These are phyloP conservation scores for Neurospora sp. DNA, from an alignment of 495 filamentous ascomycete genomes.

Conservation along the genomic window DNA sequence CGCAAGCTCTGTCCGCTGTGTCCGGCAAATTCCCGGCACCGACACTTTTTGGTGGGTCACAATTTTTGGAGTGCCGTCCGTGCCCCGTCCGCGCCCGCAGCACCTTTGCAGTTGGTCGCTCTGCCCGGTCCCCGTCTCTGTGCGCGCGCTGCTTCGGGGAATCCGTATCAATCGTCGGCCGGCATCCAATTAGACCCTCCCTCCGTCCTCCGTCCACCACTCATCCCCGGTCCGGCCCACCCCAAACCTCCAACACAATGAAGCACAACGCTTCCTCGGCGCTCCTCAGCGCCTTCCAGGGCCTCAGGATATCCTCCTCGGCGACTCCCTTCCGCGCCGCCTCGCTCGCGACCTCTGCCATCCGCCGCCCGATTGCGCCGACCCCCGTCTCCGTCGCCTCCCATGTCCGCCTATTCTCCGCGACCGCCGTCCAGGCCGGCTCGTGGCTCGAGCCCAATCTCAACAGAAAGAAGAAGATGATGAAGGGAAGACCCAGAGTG, in stretches of 20 bases:
- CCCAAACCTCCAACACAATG: constrained; percentile 23
- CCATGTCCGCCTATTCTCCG: constrained; percentile 59
- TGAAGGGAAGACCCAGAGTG: constrained; percentile 81
- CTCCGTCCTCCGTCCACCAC: neutral
- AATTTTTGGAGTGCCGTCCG: neutral
- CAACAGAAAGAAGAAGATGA: constrained; percentile 68
- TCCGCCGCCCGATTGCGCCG: constrained; percentile 2
- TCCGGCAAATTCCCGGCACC: neutral
- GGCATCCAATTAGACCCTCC: neutral
- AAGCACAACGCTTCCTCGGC: constrained; percentile 26
- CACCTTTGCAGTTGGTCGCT: neutral
- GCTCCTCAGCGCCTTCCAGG: constrained; percentile 33
- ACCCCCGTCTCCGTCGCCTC: constrained; percentile 2
- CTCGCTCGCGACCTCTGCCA: constrained; percentile 19
- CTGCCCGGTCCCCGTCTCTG: neutral
- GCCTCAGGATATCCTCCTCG: constrained; percentile 28
- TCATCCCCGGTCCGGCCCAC: neutral
- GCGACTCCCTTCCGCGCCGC: constrained; percentile 16
- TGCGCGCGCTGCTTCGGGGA: neutral
- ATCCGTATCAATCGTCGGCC: neutral
- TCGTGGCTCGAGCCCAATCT: constrained; percentile 75
- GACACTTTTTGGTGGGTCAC: neutral
- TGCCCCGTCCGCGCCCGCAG: neutral
- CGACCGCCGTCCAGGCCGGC: constrained; percentile 48
- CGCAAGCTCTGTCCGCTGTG: neutral